Evolutionary conservation across 1,284 basidiomycete genomes (phyloP).

Genomic region (Termitomyces sp.): DNA sequence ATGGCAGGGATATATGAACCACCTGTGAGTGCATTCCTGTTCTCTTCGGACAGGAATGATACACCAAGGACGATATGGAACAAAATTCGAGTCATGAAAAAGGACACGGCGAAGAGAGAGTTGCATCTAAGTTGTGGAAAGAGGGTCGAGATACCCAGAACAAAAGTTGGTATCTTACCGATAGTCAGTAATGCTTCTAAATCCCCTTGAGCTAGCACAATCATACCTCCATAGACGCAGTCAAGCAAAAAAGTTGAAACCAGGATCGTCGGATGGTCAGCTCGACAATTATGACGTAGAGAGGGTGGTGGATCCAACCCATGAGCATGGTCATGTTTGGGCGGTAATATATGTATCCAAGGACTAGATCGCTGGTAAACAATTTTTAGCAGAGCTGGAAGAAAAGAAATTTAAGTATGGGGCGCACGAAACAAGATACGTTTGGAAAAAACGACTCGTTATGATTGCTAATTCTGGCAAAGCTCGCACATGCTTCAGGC

Average conservation of each 20-base stretch:
- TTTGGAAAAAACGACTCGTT: conserved; percentile 39
- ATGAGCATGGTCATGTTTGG: conserved; percentile 17
- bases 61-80: conserved; percentile 39
- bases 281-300: conserved; percentile 47
- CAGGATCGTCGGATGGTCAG: conserved; percentile 33
- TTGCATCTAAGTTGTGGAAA: conserved; percentile 43
- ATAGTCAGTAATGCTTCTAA: conserved; percentile 1
- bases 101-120: conserved; percentile 43
- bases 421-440: conserved; percentile 38
- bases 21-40: conserved; percentile 22
- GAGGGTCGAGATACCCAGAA: conserved; percentile 47
- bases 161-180: conserved; percentile 50
- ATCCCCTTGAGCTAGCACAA: conserved; percentile 12
- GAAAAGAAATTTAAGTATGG: neutral
- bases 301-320: conserved; percentile 56
- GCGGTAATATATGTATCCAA: conserved; percentile 14
- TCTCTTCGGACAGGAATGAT: conserved; percentile 30
- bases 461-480: conserved; percentile 20
- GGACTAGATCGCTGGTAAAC: conserved; percentile 10
- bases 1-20: conserved; percentile 23
- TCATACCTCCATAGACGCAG: conserved; percentile 52
- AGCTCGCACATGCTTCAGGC: conserved; percentile 17
- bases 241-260: conserved; percentile 44
- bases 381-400: neutral
- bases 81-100: conserved; percentile 48